phyloP scores from a whole-genome alignment of 2,329 filamentous ascomycete species.

The Alternaria longipes region DNA sequence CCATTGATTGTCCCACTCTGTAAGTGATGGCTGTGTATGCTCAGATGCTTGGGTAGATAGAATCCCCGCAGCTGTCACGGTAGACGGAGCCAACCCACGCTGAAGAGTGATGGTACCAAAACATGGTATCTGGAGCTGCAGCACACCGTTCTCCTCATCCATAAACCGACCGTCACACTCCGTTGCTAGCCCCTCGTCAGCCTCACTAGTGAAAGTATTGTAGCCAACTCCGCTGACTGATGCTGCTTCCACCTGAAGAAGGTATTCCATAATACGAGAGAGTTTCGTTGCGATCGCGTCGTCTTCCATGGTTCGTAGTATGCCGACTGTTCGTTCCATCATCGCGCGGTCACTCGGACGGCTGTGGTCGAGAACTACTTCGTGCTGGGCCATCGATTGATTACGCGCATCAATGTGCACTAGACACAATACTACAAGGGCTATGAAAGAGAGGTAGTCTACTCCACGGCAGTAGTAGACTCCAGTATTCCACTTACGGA shows the following conservation, averaged over 20 bases:
- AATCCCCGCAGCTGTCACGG: background rate
- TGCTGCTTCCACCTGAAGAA: conserved; percentile 26
- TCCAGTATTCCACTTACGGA: background rate
- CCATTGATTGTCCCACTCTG: conserved; percentile 2
- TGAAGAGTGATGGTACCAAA: conserved; percentile 19
- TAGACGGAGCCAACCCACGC: background rate
- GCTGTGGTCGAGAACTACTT: conserved; percentile 16
- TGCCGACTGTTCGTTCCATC: conserved; percentile 24
- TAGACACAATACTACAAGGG: background rate
- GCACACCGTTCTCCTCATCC: too few species aligned
- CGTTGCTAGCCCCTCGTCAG: conserved; percentile 5
- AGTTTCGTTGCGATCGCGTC: conserved; percentile 22
- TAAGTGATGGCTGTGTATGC: background rate
- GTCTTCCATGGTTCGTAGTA: conserved; percentile 14
- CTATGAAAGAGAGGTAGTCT: background rate
- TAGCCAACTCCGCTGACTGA: conserved; percentile 17
- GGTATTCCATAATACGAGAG: conserved; percentile 11
- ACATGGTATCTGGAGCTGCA: background rate
- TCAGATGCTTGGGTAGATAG: background rate
- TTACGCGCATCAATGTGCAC: background rate
- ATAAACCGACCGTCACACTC: too few species aligned
- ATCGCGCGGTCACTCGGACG: conserved; percentile 24
- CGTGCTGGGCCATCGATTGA: too few species aligned
- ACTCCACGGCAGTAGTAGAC: background rate
- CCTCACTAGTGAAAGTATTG: conserved; percentile 16